A percentile compares a stretch with the other conserved stretches of the same genome.
Conservation (phyloP, 1,284 basidiomycete genomes). For the Cutaneotrichosporon mucoides region DNA sequence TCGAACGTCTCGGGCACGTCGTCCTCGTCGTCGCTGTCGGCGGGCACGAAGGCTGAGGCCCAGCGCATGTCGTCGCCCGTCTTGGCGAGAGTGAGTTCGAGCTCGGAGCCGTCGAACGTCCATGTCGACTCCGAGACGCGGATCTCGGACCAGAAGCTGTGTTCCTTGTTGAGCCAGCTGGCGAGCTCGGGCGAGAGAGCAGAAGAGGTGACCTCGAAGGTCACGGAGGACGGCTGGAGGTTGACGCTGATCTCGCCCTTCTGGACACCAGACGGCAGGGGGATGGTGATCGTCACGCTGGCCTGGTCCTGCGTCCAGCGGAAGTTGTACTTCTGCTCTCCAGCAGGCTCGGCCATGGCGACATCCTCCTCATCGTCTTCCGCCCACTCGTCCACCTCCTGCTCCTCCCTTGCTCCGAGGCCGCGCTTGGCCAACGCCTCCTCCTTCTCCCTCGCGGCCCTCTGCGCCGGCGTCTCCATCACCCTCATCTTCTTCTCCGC, state of each 20-base stretch:
- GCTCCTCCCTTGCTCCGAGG: conserved; percentile 28
- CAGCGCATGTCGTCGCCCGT: conserved; percentile 68
- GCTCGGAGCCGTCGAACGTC: conserved; percentile 72
- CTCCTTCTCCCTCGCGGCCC: conserved; percentile 14
- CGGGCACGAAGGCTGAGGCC: conserved; percentile 67
- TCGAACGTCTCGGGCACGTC: conserved; percentile 87
- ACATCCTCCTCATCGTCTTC: conserved; percentile 2
- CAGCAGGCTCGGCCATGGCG: conserved; percentile 7
- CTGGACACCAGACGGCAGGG: conserved; percentile 65
- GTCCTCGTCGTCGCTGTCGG: conserved; percentile 49
- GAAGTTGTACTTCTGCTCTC: conserved; percentile 57
- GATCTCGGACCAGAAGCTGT: conserved; percentile 71
- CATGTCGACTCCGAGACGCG: conserved; percentile 69
- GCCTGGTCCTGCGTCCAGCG: conserved; percentile 86
- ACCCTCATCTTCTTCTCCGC: conserved; percentile 18
- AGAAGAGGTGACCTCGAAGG: conserved; percentile 35
- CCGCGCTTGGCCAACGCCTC: conserved; percentile 25
- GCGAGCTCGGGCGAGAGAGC: conserved; percentile 54
- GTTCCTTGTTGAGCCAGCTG: conserved; percentile 53
- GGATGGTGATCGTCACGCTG: conserved; percentile 73
- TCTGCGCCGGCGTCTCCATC: conserved; percentile 14
- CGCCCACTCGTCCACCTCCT: background rate
- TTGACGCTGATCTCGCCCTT: conserved; percentile 63
- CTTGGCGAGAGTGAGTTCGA: conserved; percentile 83
- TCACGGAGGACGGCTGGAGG: conserved; percentile 63